phyloP scores from a whole-genome alignment of 202 grass and related monocot species.

The Zoysia matrella region DNA sequence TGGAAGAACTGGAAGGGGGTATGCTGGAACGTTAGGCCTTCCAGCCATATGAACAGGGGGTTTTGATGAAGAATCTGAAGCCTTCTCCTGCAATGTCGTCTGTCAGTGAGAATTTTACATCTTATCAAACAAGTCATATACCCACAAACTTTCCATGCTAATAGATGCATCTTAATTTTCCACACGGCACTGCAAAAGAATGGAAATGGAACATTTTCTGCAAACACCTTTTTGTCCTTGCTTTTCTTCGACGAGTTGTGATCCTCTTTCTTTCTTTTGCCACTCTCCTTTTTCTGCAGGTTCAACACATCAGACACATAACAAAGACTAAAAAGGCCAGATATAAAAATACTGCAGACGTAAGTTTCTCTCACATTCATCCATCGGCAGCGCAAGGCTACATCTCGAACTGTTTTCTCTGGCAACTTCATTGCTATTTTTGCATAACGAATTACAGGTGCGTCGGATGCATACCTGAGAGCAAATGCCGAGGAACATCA shows the following conservation, averaged over 20 bases:
- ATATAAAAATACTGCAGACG: neutral
- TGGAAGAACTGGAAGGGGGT: slow-evolving; percentile 65
- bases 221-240: slow-evolving; percentile 97
- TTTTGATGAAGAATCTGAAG: slow-evolving; percentile 86
- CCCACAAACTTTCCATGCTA: neutral
- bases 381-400: slow-evolving; percentile 91
- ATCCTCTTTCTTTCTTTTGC: slow-evolving; percentile 98
- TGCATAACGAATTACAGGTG: slow-evolving; percentile 72
- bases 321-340: neutral
- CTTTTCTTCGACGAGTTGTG: slow-evolving; percentile 86
- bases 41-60: slow-evolving; percentile 62
- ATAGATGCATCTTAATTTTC: neutral
- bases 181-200: neutral
- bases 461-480: slow-evolving; percentile 80
- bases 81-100: slow-evolving; percentile 68
- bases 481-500: slow-evolving; percentile 34
- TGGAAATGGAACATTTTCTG: neutral
- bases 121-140: slow-evolving; percentile 14
- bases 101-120: slow-evolving; percentile 17
- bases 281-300: slow-evolving; percentile 91
- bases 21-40: slow-evolving; percentile 75
- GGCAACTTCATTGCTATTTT: slow-evolving; percentile 88
- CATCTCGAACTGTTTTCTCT: slow-evolving; percentile 93
- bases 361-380: slow-evolving; percentile 66
- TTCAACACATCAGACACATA: slow-evolving; percentile 31